Base-by-base conservation (phyloP, 176 grass and related monocot species). In the Poa pratensis region DNA sequence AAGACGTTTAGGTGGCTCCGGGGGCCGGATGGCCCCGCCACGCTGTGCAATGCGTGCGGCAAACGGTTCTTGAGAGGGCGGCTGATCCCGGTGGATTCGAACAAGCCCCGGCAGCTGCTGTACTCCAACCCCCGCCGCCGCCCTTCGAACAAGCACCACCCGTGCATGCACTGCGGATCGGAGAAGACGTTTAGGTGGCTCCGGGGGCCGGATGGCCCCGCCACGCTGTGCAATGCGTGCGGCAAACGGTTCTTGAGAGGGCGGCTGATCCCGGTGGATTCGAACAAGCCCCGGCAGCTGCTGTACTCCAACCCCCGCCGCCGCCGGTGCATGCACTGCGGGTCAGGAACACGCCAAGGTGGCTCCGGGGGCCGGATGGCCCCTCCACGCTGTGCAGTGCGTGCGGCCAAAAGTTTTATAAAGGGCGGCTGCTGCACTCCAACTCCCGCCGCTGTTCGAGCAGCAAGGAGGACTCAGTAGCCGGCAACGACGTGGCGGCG, bases 161-260 rank as follows among this genome's bases (percentile, higher is more conserved):
- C 30, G 30, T 30, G 30, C 30, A 30, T 30, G 34, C 34, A 98
- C 88, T 98, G 96, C 83, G 93, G 87, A 39, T 95, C 96, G 34
- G 96, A 95, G 86, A 98, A 98, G 88, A 95, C 96, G 5, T 2
- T 7, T n/a, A n/a, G 7, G 19, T 57, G 53, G 53, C 7, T 3
- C 53, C 53, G 53, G 53, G 53, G 53, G 53, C 53, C 53, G 1
- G 53, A 57, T 57, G 53, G 53, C 6, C 18, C 53, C 2, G 53
- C 2, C 19, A 57, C 53, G 7, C 53, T 57, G 19, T 57, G 53
- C 53, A n/a, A 9, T n/a, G 7, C 19, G 7, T 57, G 53, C 19
- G 5, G 53, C 4, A 6, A 9, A 2, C 19, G 1, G 53, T n/a
- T 57, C 53, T 2, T 0, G 19, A 9, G 7, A 57, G 53, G 53